phyloP scores from a whole-genome alignment of 1,284 basidiomycete species.

The Sporisorium exsertum region DNA sequence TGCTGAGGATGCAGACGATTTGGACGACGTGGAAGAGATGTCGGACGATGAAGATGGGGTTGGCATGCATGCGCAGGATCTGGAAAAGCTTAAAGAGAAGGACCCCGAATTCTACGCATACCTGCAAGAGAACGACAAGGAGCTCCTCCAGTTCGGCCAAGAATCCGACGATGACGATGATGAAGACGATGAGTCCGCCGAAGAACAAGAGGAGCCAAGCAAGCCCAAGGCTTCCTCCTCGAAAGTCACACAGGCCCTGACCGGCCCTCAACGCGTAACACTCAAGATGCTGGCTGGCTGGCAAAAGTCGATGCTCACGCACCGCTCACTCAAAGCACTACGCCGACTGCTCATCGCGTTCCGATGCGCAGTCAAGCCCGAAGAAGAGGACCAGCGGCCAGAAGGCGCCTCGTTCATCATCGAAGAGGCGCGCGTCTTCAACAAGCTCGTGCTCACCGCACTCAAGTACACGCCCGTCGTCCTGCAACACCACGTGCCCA shows the following conservation, averaged over 20 bases:
- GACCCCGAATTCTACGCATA: slow-evolving; percentile 99
- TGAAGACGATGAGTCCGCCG: slow-evolving; percentile 57
- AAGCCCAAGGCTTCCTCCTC: slow-evolving; percentile 28
- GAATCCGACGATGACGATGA: slow-evolving; percentile 70
- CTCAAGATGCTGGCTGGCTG: slow-evolving; percentile 81
- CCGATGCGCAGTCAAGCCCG: slow-evolving; percentile 64
- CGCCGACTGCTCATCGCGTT: slow-evolving; percentile 78
- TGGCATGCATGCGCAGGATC: slow-evolving; percentile 77
- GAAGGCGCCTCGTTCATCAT: slow-evolving; percentile 57
- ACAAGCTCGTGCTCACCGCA: slow-evolving; percentile 87
- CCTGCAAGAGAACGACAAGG: slow-evolving; percentile 92
- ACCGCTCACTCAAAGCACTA: slow-evolving; percentile 85
- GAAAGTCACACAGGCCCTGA: slow-evolving; percentile 27
- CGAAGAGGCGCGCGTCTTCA: slow-evolving; percentile 74
- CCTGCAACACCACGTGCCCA: slow-evolving; percentile 86
- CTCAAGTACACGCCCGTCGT: slow-evolving; percentile 92
- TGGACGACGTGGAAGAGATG: slow-evolving; percentile 61
- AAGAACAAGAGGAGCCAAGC: slow-evolving; percentile 30
- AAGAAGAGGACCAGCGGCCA: slow-evolving; percentile 47
- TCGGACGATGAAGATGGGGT: slow-evolving; percentile 57
- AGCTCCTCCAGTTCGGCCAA: slow-evolving; percentile 81
- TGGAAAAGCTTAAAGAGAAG: slow-evolving; percentile 91
- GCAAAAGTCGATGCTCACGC: slow-evolving; percentile 90
- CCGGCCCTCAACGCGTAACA: slow-evolving; percentile 74
- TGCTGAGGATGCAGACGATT: slow-evolving; percentile 52